Conservation (phyloP, 1,284 basidiomycete genomes). For the Sanguinoderma infundibulare region DNA sequence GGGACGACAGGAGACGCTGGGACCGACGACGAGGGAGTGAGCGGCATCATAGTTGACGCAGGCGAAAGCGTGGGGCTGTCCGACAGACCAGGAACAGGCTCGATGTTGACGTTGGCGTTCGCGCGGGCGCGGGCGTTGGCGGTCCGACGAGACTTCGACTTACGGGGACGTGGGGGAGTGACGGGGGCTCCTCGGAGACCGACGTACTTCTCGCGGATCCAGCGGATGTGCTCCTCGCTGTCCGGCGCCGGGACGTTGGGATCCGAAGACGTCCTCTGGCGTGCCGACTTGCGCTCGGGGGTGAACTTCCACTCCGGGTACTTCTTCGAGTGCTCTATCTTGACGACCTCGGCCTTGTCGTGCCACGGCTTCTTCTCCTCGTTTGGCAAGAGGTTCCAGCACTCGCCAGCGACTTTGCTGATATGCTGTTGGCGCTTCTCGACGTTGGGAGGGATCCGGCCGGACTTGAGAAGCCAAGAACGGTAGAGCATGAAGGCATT, state of each 20-base stretch:
- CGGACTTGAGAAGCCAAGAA: slow-evolving; percentile 64
- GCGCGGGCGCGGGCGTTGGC: background rate
- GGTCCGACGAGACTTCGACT: slow-evolving; percentile 21
- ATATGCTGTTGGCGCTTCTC: slow-evolving; percentile 59
- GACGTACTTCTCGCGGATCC: slow-evolving; percentile 27
- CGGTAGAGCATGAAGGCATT: slow-evolving; percentile 88
- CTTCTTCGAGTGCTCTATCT: slow-evolving; percentile 42
- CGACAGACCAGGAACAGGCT: background rate
- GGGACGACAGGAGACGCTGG: background rate
- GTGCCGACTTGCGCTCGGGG: slow-evolving; percentile 38
- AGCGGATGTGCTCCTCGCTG: slow-evolving; percentile 23
- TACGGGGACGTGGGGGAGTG: slow-evolving; percentile 27
- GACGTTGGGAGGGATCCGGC: slow-evolving; percentile 39
- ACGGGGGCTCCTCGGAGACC: slow-evolving; percentile 21
- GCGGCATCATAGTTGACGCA: background rate
- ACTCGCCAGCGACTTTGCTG: slow-evolving; percentile 56
- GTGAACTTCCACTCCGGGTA: slow-evolving; percentile 52
- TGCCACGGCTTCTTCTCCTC: slow-evolving; percentile 52
- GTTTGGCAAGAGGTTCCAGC: slow-evolving; percentile 51
- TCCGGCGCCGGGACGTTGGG: slow-evolving; percentile 16
- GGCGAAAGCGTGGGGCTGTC: background rate
- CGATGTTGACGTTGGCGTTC: background rate
- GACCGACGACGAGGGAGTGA: background rate
- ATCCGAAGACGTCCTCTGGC: slow-evolving; percentile 15
- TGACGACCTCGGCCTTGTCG: slow-evolving; percentile 42